Conservation (phyloP, 225 moss, liverwort and hornwort genomes). For the Pseudoscleropodium purum region DNA sequence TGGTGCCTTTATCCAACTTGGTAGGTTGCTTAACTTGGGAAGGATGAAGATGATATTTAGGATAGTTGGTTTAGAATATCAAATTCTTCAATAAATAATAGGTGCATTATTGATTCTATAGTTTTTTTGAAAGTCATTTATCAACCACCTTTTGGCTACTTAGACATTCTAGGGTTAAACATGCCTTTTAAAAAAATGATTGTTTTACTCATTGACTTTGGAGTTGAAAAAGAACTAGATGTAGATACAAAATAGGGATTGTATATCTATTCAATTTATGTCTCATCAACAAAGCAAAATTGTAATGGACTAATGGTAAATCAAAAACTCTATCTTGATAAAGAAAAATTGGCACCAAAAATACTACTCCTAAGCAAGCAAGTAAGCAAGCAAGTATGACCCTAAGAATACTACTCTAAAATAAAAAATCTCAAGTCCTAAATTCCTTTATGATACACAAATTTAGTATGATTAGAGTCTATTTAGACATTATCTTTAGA, state of each 20-base stretch:
- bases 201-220: not conserved
- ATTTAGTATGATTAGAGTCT: too few relatives aligned
- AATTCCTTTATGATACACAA: not conserved
- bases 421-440: not conserved
- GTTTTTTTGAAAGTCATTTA: not conserved
- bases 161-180: not conserved
- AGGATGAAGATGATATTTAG: not conserved
- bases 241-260: accelerated
- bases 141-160: not conserved
- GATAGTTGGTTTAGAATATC: not conserved
- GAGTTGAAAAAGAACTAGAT: not conserved
- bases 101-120: not conserved
- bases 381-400: not conserved
- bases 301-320: too few relatives aligned
- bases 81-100: not conserved
- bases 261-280: not conserved
- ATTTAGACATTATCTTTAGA: not conserved
- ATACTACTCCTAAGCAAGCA: too few relatives aligned
- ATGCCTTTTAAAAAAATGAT: not conserved
- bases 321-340: too few relatives aligned
- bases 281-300: not conserved
- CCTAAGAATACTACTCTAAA: not conserved
- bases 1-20: too few relatives aligned
- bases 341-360: too few relatives aligned
- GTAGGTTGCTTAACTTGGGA: not conserved